Evolutionary conservation across 2,329 filamentous ascomycete species (phyloP), one percentile per base, ranked within the genome.

Genomic region (Stachybotrys chartarum): DNA sequence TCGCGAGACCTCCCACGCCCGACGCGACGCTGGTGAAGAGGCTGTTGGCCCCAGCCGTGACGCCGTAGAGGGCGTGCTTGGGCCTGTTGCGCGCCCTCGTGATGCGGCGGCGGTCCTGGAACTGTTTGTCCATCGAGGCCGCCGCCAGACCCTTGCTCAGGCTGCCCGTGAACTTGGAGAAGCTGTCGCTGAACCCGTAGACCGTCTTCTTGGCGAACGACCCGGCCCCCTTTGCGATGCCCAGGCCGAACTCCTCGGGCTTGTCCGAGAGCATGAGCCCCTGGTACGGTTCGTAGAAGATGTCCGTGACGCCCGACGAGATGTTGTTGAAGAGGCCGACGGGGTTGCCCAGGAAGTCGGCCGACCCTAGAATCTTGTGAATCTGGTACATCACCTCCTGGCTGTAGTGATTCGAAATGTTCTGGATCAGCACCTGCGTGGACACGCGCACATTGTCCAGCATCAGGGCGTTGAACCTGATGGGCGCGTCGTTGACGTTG

Each of bases 211-310:
- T 99, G 62, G 97, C 89, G 67, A 99, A 97, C 60, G 91, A 96
- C 0, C 91, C 93, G 11, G 95, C 94, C 45, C 94, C 94, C 72
- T 97, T 97, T 42, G 94, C 95, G 59, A 99, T 96, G 17, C 94
- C 94, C 46, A 96, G 79, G 18, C 94, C 95, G 55, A 99, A 86
- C 61, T 99, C 93, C 70, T 97, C 93, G 2, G 94, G 95, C 61
- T 90, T 85, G 70, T 99, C 94, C 1, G 92, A 96, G 80, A 96
- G 90, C 70, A 99, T 95, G 51, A 99, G 83, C 24, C 95, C 90
- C 75, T 99, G 94, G 74, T 99, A 99, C 44, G 94, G 94, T 70
- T 99, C 95, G 78, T 99, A 99, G 76, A 99, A 99, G 68, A 99
- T 96, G 69, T 97, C 94, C 18, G 90, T 92, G 54, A 99, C 90